Evolutionary conservation across 768 basidiomycete genomes (phyloP), one percentile per base, ranked within the genome.

Genomic region (Cystobasidium ongulense): DNA sequence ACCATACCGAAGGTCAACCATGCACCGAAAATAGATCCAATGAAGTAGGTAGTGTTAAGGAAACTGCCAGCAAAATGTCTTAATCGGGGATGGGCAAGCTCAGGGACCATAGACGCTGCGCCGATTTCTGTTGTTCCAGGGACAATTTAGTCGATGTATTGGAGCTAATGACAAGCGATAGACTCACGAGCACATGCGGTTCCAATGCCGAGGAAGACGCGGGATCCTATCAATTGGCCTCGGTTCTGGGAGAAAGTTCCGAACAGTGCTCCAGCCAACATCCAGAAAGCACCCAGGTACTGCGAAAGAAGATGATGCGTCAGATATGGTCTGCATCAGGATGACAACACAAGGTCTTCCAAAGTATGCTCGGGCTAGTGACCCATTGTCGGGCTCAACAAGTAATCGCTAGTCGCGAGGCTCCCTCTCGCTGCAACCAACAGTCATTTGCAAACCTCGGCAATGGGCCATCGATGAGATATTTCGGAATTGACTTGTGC

Each of bases 1-100:
- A 67, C 41, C 65, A 67, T 67, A 17, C 65, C 52, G 41, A 67
- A 67, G 41, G 65, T 67, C 21, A 67, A 57, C 65, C 65, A 67
- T 50, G 65, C 38, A 17, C 33, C 65, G 18, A 67, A 52, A 27
- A 67, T 67, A 8, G 36, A 41, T 62, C 65, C 65, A 43, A 67
- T 52, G 25, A 46, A 67, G 41, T 67, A 67, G 25, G 65, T 67
- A 21, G 36, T 41, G 41, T 67, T 67, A 10, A 41, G 43, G 27
- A 46, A 67, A 27, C 33, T 31, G 10, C 65, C 65, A 8, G 65
- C 65, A 57, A 46, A 43, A 29, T 67, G 65, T 57, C 65, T 18
- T 17, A 67, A 36, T 5, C 65, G 38, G 31, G 65, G 65, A 67
- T 67, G 65, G n/a, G 65, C 35, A 11, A 67, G 65, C 31, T 67